A percentile compares a stretch with the other conserved stretches of the same genome.
Evolutionary conservation across 495 filamentous ascomycete species (phyloP).

Genomic region (Evansstolkia leycettana): DNA sequence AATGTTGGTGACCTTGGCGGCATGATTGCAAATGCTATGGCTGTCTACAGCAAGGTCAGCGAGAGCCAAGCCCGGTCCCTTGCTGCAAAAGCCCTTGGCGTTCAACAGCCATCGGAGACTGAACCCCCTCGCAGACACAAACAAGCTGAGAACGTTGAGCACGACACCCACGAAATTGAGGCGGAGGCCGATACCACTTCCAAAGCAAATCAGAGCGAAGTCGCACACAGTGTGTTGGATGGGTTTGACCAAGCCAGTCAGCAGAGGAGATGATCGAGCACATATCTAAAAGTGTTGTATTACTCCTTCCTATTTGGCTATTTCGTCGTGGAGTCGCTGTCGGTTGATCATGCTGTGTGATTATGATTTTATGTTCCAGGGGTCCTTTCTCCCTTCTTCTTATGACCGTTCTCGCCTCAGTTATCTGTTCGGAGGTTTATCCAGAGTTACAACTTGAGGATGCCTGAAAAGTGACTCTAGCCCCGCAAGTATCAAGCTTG

Average conservation of each 20-base stretch:
- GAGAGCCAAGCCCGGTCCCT: conserved; percentile 64
- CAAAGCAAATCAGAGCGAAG: conserved; percentile 20
- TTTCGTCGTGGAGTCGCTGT: neutral
- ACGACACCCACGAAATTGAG: conserved; percentile 4
- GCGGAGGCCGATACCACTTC: conserved; percentile 8
- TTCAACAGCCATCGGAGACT: conserved; percentile 5
- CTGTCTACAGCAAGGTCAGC: conserved; percentile 89
- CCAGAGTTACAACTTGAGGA: neutral
- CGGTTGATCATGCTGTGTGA: too few species aligned
- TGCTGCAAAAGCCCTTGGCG: conserved; percentile 39
- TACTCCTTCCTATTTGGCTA: neutral
- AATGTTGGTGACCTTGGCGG: conserved; percentile 95
- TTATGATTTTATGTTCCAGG: too few species aligned
- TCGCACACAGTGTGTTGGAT: conserved; percentile 38
- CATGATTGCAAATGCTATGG: conserved; percentile 95
- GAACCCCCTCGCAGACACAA: neutral
- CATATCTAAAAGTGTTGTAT: conserved; percentile 7
- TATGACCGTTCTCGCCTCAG: neutral
- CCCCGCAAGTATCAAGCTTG: too few species aligned
- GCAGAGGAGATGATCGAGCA: conserved; percentile 21
- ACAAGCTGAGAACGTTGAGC: conserved; percentile 12
- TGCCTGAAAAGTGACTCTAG: neutral
- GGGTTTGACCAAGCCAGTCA: conserved; percentile 40
- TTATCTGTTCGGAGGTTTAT: neutral
- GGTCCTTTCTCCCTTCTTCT: neutral